These are phyloP conservation scores for Populus hybrid DNA, from an alignment of 441 rosid species.

Conservation along the genomic window DNA sequence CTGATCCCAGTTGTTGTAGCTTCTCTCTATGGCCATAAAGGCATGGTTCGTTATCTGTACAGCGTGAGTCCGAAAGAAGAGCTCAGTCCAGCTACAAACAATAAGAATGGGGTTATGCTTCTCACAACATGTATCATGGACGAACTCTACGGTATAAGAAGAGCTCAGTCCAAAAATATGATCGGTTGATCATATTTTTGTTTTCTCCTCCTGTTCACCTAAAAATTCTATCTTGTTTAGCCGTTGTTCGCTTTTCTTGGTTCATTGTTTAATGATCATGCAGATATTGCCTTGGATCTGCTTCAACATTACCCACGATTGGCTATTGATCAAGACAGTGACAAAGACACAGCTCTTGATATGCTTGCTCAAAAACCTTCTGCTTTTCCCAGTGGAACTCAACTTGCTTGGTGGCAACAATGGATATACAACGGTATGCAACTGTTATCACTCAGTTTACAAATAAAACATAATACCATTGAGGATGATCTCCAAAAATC, in stretches of 20 bases:
- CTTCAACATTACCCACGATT: conserved; percentile 24
- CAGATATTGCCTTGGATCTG: conserved; percentile 33
- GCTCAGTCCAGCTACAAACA: conserved; percentile 20
- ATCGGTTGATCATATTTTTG: neutral
- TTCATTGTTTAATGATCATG: neutral
- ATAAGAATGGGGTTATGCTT: conserved; percentile 37
- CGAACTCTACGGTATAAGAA: conserved; percentile 29
- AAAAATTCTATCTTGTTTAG: neutral
- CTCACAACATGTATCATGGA: conserved; percentile 33
- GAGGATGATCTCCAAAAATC: neutral
- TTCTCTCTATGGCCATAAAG: conserved; percentile 32
- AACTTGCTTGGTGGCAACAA: conserved; percentile 45
- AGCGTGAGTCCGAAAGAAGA: conserved; percentile 6
- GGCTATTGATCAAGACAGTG: conserved; percentile 23
- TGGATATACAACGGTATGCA: conserved; percentile 54
- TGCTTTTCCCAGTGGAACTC: conserved; percentile 54
- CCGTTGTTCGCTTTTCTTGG: neutral
- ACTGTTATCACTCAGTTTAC: neutral
- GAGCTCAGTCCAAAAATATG: conserved; percentile 20
- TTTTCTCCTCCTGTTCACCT: neutral
- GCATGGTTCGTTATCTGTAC: conserved; percentile 32
- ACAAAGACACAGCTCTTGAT: conserved; percentile 10
- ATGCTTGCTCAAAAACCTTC: conserved; percentile 60
- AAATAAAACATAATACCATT: neutral
- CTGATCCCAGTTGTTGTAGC: conserved; percentile 44